Conservation (phyloP, 441 rosid species). For the Erodium texanum region DNA sequence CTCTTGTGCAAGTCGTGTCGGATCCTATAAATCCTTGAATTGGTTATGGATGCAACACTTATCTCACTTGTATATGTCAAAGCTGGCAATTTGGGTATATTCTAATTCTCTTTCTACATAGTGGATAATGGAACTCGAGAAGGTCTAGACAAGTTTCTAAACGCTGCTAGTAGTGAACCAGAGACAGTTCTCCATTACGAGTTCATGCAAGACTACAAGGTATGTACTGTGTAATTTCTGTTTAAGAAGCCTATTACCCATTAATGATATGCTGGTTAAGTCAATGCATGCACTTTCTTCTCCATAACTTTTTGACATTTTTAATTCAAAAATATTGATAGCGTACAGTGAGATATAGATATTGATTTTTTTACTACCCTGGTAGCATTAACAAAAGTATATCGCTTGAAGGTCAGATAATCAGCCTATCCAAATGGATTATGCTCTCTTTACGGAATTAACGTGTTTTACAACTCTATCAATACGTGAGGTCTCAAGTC, state of each 20-base stretch:
- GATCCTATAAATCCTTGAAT: neutral
- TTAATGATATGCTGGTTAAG: too few relatives aligned
- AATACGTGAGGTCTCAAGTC: too few relatives aligned
- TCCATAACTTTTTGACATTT: too few relatives aligned
- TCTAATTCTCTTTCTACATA: constrained; percentile 25
- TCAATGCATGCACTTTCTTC: too few relatives aligned
- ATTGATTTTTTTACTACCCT: too few relatives aligned
- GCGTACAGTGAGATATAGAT: too few relatives aligned
- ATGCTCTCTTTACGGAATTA: too few relatives aligned
- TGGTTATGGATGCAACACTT: neutral
- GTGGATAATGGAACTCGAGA: constrained; percentile 95
- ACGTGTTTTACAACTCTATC: too few relatives aligned
- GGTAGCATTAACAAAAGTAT: too few relatives aligned
- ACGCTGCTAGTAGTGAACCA: constrained; percentile 82
- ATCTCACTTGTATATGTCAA: neutral
- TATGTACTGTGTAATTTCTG: constrained; percentile 22
- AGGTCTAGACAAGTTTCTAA: constrained; percentile 86
- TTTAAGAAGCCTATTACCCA: neutral
- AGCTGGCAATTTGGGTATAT: neutral
- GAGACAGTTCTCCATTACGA: constrained; percentile 92
- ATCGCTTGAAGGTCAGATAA: too few relatives aligned
- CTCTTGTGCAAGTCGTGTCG: neutral
- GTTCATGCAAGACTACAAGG: constrained; percentile 99
- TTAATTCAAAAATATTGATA: too few relatives aligned
- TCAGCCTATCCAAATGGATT: too few relatives aligned